Base-by-base conservation (phyloP, 495 filamentous ascomycete species). In the Diplogelasinospora grovesii region DNA sequence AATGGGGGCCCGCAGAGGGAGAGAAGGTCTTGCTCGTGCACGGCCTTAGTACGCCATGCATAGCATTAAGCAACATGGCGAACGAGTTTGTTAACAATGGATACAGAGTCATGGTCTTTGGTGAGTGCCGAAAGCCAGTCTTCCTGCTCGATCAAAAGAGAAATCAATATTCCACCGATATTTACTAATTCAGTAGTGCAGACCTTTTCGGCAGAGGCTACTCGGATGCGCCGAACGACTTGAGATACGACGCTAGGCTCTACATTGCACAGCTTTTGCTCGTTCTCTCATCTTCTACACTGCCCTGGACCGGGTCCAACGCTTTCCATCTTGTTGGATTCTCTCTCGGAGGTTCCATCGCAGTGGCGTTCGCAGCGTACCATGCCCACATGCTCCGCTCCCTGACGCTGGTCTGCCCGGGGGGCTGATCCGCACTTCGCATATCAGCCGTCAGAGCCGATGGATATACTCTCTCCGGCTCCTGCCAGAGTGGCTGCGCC, bases 171-270 rank as follows among this genome's bases (percentile, higher is more conserved):
- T n/a, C n/a, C n/a, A n/a, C n/a, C n/a, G n/a, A n/a, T n/a, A n/a
- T n/a, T n/a, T n/a, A n/a, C n/a, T n/a, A n/a, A n/a, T n/a, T n/a
- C n/a, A n/a, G n/a, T n/a, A n/a, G n/a, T n/a, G n/a, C n/a, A n/a
- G n/a, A 85, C 48, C 73, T 89, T 13, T 93, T 86, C 47, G 86
- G 86, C 4, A 73, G 89, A 50, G 89, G 89, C 24, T 93, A 79
- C 45, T 85, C 79, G 5, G 83, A 86, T 46, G 68, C 74, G 0
- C 88, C 89, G 2, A 56, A 71, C 1, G 71, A 80, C 46, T 45
- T 81, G 2, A 72, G 75, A 1, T 85, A 86, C 50, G 82, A 89
- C 57, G 62, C 71, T 1, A 72, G 76, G 2, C 71, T 95, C 2
- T 93, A 84, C 57, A 71, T 75, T 13, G 74, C 77, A 1, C 82